Base-by-base conservation (phyloP, 176 grass and related monocot genomes). In the Areca catechu region DNA sequence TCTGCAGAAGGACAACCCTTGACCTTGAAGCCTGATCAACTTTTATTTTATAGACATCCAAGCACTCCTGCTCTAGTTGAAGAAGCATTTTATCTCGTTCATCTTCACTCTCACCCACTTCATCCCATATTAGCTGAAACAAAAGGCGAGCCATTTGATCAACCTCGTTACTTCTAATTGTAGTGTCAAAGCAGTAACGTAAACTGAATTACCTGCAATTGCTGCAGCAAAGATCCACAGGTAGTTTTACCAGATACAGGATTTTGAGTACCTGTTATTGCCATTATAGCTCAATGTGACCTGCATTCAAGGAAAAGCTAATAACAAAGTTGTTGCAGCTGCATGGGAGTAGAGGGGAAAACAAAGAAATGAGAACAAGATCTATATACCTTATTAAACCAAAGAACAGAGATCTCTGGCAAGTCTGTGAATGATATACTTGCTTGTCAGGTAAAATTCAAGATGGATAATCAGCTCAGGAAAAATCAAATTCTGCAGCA, bases 41-140 rank as follows among this genome's bases (percentile, higher is more conserved):
- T 85, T 98, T 98, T 67, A 88, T 89, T 72, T 98, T 98, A 79
- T 98, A 98, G 24, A 98, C 94, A 75, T 98, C 94, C 50, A 98
- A 70, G 56, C 94, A 98, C 70, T 98, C 94, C 37, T 98, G 94
- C 57, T 98, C 94, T 22, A 98, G 76, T 53, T 98, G 88, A 69
- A 89, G 83, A 17, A 98, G 67, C 56, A 93, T 86, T 59, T 83
- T 93, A 72, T 98, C 94, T 0, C 94, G 94, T 78, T 92, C 94
- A 58, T 93, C 94, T 0, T 93, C 84, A 4, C 81, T 93, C 84
- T 98, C 88, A 7, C 94, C 94, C 65, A 98, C 84, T 73, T 98
- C 84, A 83, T 98, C 82, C 94, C 94, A 98, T 55, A 98, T 52
- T 58, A 84, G 76, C 94, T 98, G 57, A 66, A 54, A 75, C 17